phyloP scores from a whole-genome alignment of 495 filamentous ascomycete species.

The Articulospora tetracladia region DNA sequence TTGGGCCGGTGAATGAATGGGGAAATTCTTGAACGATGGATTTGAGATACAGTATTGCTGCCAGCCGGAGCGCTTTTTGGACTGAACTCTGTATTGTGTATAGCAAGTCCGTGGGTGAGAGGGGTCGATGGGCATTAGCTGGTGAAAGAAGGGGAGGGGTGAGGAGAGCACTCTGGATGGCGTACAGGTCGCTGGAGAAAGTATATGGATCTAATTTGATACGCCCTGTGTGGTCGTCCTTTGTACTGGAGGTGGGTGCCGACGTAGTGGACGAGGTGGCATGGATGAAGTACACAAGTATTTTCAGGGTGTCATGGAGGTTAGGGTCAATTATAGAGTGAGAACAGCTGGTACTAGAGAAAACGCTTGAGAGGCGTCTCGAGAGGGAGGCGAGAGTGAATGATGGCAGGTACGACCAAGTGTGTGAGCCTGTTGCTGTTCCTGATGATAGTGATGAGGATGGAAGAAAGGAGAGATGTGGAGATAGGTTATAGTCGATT shows the following conservation, averaged over 20 bases:
- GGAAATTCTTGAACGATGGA: constrained; percentile 12
- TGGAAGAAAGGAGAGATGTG: not conserved
- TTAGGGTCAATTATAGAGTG: not conserved
- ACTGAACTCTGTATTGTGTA: not conserved
- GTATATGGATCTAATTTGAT: not conserved
- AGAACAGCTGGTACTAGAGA: not conserved
- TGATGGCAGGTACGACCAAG: not conserved
- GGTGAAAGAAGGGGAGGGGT: not conserved
- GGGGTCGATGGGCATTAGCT: too few relatives aligned
- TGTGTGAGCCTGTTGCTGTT: not conserved
- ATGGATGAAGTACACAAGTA: constrained; percentile 9
- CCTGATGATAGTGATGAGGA: not conserved
- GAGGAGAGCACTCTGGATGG: constrained; percentile 5
- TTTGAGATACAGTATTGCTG: constrained; percentile 14
- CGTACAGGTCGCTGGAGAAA: constrained; percentile 14
- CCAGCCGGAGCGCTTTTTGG: constrained; percentile 9
- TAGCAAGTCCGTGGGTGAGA: too few relatives aligned
- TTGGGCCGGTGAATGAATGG: constrained; percentile 5
- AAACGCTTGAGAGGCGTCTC: not conserved
- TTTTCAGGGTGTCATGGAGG: constrained; percentile 2
- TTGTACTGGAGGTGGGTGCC: not conserved
- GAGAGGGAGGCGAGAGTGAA: not conserved
- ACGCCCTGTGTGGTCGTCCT: not conserved
- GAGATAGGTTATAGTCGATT: constrained; percentile 9
- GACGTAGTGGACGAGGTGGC: not conserved